Evolutionary conservation across 257 asterid species (phyloP).

Genomic region (Przewalskia tangutica): DNA sequence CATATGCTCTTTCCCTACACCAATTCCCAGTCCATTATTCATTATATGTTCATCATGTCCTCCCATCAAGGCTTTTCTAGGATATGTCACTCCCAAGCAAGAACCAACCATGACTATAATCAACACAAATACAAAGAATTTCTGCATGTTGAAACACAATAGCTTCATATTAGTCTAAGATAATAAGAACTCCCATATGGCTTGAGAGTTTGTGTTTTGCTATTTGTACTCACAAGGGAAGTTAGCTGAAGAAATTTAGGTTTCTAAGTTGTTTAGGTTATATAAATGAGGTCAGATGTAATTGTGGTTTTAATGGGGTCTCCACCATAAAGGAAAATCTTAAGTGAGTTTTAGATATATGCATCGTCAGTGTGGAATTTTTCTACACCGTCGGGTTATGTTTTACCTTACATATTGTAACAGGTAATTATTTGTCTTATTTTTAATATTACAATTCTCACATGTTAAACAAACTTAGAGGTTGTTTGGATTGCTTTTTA

Average conservation of each 20-base stretch:
- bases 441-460: neutral
- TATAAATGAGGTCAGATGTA: neutral
- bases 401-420: neutral
- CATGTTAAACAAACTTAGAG: neutral
- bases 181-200: neutral
- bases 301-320: constrained; percentile 8
- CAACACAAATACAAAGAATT: neutral
- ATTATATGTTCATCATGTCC: neutral
- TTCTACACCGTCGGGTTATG: neutral
- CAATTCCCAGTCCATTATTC: neutral
- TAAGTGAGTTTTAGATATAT: constrained; percentile 10
- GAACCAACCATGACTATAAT: neutral
- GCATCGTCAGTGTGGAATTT: neutral
- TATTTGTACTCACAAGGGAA: neutral
- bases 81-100: neutral
- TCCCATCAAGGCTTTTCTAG: neutral
- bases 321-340: constrained; percentile 22
- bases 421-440: neutral
- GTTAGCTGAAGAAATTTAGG: neutral
- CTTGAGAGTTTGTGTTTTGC: neutral
- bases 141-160: neutral
- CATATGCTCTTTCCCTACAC: neutral
- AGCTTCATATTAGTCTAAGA: neutral
- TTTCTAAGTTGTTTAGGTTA: neutral
- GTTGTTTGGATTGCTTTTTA: no score